A percentile compares a stretch with the other conserved stretches of the same genome.
Conservation (phyloP, 805 yeast genomes). For the Barnettozyma sp. region DNA sequence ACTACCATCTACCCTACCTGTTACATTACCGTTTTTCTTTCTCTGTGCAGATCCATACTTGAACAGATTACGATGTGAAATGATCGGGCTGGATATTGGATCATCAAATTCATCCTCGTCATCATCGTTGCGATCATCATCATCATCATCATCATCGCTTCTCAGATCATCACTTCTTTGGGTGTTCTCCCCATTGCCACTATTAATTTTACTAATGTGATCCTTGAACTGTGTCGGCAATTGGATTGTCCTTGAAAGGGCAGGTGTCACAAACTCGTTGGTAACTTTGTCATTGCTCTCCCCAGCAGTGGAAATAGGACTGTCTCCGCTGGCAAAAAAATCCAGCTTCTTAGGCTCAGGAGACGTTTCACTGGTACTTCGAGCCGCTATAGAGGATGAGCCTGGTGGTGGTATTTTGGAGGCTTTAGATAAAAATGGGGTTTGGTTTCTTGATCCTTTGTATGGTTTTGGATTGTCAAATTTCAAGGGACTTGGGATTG, state of each 20-base stretch:
- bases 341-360: neutral
- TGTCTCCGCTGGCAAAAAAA: neutral
- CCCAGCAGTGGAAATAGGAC: neutral
- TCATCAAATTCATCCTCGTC: conserved; percentile 6
- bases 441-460: too few relatives aligned
- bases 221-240: neutral
- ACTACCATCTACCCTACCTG: neutral
- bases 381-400: neutral
- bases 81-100: conserved; percentile 11
- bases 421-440: neutral
- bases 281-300: too few relatives aligned
- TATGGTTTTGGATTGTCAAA: neutral
- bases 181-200: too few relatives aligned
- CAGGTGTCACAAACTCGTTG: conserved; percentile 1
- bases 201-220: too few relatives aligned
- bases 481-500: conserved; percentile 34
- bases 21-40: neutral
- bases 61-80: conserved; percentile 8
- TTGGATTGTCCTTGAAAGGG: neutral
- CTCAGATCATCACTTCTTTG: too few relatives aligned
- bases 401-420: neutral
- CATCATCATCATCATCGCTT: too few relatives aligned
- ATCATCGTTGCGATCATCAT: neutral
- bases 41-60: conserved; percentile 5
- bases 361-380: too few relatives aligned